Evolutionary conservation across 1,284 basidiomycete genomes (phyloP).

Genomic region (Mycosarcoma maydis): DNA sequence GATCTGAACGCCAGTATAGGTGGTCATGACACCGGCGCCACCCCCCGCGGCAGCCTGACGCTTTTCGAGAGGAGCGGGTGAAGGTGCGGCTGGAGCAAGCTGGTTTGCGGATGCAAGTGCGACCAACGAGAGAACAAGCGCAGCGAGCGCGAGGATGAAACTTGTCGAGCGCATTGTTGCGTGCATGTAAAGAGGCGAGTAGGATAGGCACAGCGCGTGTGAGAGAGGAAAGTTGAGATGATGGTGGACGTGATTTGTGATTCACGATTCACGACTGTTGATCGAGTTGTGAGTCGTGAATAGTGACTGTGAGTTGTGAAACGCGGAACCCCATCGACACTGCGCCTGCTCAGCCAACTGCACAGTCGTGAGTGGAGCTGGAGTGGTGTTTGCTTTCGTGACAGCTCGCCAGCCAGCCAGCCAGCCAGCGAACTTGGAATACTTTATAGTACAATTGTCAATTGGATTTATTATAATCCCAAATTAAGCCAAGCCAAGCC

Average conservation of each 20-base stretch:
- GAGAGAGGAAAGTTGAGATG: neutral
- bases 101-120: slow-evolving; percentile 28
- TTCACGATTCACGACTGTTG: neutral
- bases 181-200: neutral
- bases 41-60: slow-evolving; percentile 56
- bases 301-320: no score
- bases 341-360: no score
- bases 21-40: slow-evolving; percentile 45
- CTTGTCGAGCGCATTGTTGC: slow-evolving; percentile 24
- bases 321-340: no score
- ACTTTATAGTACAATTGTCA: no score
- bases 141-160: slow-evolving; percentile 25
- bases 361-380: no score
- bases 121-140: slow-evolving; percentile 36
- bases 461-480: no score
- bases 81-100: slow-evolving; percentile 6
- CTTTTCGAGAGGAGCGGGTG: slow-evolving; percentile 15
- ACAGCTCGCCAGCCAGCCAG: no score
- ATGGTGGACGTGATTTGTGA: neutral
- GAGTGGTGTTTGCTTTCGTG: no score
- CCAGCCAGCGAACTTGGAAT: no score
- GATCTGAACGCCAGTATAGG: slow-evolving; percentile 45
- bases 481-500: no score
- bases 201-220: neutral
- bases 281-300: neutral